These are phyloP conservation scores for Chytriomyces sp. DNA, from an alignment of 192 early-diverging fungal species.

Conservation along the genomic window DNA sequence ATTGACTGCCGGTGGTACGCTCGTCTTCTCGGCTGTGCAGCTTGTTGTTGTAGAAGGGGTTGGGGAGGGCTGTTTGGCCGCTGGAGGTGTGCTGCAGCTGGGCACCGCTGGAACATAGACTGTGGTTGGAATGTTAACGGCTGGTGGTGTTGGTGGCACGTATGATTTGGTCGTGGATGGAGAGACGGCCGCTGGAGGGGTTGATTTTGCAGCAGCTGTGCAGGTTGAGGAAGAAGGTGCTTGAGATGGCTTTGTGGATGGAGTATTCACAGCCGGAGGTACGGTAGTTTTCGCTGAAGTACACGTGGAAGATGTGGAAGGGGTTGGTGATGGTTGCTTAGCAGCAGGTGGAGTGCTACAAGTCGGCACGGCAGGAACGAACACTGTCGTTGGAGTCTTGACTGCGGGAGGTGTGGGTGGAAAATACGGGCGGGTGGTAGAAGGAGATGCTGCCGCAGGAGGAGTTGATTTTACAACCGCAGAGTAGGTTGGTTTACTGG, in stretches of 20 bases:
- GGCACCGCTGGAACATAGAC: conserved; percentile 6
- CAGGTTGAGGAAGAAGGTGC: too few relatives aligned
- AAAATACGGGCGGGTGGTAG: neutral
- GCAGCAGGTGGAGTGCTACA: conserved; percentile 3
- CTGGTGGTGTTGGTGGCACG: conserved; percentile 14
- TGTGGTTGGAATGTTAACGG: neutral
- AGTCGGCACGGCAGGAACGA: conserved; percentile 8
- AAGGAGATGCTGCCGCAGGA: too few relatives aligned
- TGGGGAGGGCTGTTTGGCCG: neutral
- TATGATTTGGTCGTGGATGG: neutral
- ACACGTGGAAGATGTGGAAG: neutral
- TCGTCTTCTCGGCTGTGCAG: neutral
- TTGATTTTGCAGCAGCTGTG: too few relatives aligned
- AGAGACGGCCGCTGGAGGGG: too few relatives aligned
- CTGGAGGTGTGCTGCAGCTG: conserved; percentile 8
- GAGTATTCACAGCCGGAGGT: neutral
- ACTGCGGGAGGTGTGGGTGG: conserved; percentile 9
- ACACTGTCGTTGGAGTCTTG: neutral
- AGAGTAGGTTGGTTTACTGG: too few relatives aligned
- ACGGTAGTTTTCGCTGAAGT: neutral
- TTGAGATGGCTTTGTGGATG: neutral
- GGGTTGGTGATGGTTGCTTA: neutral
- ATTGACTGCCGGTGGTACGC: neutral
- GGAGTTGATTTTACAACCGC: too few relatives aligned
- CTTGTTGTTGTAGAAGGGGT: neutral